A percentile compares a stretch with the other conserved stretches of the same genome.
These are phyloP conservation scores for Mesotaenium endlicherianum DNA, from an alignment of 139 green algal genomes.

Conservation along the genomic window DNA sequence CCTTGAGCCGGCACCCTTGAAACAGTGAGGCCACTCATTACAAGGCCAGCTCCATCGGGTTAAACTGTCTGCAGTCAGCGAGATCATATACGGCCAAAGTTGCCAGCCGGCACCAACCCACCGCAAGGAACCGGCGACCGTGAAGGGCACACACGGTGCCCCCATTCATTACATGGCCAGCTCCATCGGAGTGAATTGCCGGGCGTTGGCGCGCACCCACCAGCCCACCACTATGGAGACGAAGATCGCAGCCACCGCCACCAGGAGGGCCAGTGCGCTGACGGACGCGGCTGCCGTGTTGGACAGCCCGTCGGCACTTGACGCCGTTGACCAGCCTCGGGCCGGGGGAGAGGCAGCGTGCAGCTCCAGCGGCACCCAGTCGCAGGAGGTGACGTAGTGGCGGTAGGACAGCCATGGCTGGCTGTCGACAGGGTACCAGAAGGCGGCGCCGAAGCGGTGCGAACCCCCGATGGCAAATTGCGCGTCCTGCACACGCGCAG, in stretches of 20 bases:
- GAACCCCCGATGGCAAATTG: background rate
- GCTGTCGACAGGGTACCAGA: conserved; percentile 24
- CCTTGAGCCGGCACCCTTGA: too few relatives aligned
- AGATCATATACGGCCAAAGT: too few relatives aligned
- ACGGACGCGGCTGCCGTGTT: conserved; percentile 8
- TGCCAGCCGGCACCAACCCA: too few relatives aligned
- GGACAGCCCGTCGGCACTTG: background rate
- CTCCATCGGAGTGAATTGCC: conserved; percentile 11
- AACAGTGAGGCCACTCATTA: too few relatives aligned
- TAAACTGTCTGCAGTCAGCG: too few relatives aligned
- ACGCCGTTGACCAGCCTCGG: background rate
- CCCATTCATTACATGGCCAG: too few relatives aligned
- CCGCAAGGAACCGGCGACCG: too few relatives aligned
- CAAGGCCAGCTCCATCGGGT: too few relatives aligned
- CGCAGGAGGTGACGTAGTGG: conserved; percentile 24
- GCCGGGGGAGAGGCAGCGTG: background rate
- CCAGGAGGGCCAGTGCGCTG: conserved; percentile 10
- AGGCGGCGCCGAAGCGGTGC: conserved; percentile 18
- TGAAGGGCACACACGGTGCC: too few relatives aligned
- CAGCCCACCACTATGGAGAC: conserved; percentile 23
- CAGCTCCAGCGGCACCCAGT: conserved; percentile 18
- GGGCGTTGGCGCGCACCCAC: conserved; percentile 23
- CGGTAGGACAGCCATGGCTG: background rate
- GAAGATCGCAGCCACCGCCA: conserved; percentile 26
- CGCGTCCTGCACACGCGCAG: background rate